Percentiles rank a stretch among this genome's conserved stretches.
Conservation (phyloP, 208 protist species). For the Herpetomonas tarakana region DNA sequence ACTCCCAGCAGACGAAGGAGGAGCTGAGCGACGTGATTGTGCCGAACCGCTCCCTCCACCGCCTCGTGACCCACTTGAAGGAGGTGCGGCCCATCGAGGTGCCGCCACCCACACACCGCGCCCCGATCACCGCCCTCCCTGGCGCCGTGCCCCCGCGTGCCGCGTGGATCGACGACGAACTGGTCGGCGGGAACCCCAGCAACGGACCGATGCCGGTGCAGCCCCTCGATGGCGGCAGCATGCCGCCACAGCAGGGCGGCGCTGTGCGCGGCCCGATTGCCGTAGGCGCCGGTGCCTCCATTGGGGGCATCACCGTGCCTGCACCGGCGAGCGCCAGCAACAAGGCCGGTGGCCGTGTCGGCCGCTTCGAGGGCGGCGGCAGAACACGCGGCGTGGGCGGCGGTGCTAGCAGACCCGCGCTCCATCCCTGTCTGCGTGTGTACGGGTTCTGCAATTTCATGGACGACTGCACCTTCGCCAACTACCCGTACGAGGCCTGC, state of each 20-base stretch:
- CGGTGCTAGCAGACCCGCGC: slow-evolving; percentile 17
- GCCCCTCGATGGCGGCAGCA: not conserved
- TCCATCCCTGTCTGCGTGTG: slow-evolving; percentile 86
- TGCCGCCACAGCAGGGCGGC: not conserved
- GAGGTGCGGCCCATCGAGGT: slow-evolving; percentile 39
- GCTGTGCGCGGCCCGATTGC: not conserved
- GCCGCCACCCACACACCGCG: slow-evolving; percentile 25
- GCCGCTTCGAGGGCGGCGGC: slow-evolving; percentile 8
- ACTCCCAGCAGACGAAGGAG: slow-evolving; percentile 85
- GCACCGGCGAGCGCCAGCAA: slow-evolving; percentile 12
- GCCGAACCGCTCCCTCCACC: slow-evolving; percentile 70
- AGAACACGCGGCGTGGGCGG: slow-evolving; percentile 2
- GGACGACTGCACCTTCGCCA: slow-evolving; percentile 82
- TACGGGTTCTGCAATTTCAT: slow-evolving; percentile 90
- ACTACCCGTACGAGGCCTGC: slow-evolving; percentile 87
- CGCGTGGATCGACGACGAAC: not conserved
- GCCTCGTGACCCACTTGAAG: slow-evolving; percentile 67
- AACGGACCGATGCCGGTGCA: not conserved
- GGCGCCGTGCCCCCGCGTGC: slow-evolving; percentile 16
- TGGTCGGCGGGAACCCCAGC: not conserved
- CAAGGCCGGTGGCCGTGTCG: slow-evolving; percentile 6
- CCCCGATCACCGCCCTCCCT: slow-evolving; percentile 7
- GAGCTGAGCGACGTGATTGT: slow-evolving; percentile 79
- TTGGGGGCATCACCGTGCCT: slow-evolving; percentile 18
- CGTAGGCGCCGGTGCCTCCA: not conserved